Base-by-base conservation (phyloP, 2,329 filamentous ascomycete genomes). In the Colletotrichum sp. region DNA sequence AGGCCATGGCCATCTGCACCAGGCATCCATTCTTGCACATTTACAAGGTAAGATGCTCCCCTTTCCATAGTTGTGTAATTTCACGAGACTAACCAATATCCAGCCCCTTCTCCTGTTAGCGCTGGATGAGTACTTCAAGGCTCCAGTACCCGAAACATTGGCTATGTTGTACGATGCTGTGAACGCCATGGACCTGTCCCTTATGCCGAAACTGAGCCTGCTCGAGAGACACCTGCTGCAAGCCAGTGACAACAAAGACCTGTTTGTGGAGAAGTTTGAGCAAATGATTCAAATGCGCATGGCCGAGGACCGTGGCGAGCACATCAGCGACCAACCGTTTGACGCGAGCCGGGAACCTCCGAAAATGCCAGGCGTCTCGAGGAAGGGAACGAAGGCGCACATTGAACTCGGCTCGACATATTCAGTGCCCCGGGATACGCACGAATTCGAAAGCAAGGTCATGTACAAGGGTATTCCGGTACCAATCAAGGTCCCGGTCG, bases 1-100 rank as follows among this genome's bases (percentile, higher is more conserved):
- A 99, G 84, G 95, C 97, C 57, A 99, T 99, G 97, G 97, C 97
- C 34, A 98, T 99, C 80, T 99, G 97, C 88, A 99, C 97, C 9
- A 90, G 97, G 59, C 97, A 99, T 88, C 96, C 97, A 5, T 99
- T 99, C 85, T 87, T 99, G 79, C 97, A 99, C 86, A 99, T 99
- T 78, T 99, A 99, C 88, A 99, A 99, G 91, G 95, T 94, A 84
- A 79, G 88, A 64, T 3, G 36, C 52, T 30, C 28, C n/a, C 52
- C 70, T 49, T 5, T 4, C 10, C 32, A 15, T 63, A 21, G 39
- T 49, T 30, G 36, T 15, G 6, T 13, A 15, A 13, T 44, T 64
- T 28, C 36, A 28, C 18, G 8, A 26, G n/a, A 36, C 72, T 77
- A 30, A 73, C 28, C n/a, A 21, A 30, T 24, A 21, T 3, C 49